These are phyloP conservation scores for Fraxinus anomala DNA, from an alignment of 257 asterid genomes.

Conservation along the genomic window DNA sequence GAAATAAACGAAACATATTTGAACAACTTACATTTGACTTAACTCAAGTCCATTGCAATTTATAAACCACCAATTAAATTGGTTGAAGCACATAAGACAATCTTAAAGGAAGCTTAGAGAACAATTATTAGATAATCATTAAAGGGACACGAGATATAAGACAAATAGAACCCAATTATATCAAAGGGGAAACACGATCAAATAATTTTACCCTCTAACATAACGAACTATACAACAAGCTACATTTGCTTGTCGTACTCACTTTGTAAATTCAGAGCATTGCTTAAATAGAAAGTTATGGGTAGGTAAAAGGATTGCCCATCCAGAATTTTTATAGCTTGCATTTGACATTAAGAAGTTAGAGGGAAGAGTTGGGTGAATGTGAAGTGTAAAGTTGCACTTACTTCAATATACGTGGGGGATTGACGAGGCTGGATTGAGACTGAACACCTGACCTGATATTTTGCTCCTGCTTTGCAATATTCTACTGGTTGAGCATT, in stretches of 20 bases:
- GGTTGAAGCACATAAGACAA: background rate
- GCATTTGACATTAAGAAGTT: background rate
- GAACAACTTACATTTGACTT: background rate
- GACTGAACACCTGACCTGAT: constrained; percentile 21
- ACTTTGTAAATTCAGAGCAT: background rate
- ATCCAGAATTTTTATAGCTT: background rate
- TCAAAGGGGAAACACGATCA: background rate
- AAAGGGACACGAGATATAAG: background rate
- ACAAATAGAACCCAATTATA: background rate
- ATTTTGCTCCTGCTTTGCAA: constrained; percentile 10
- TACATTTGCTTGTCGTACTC: background rate
- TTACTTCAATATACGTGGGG: constrained; percentile 12
- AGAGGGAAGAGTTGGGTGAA: background rate
- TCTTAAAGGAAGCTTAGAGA: background rate
- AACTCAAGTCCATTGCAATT: background rate
- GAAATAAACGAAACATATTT: too few relatives aligned
- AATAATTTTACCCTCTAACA: too few relatives aligned
- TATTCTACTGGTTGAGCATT: background rate
- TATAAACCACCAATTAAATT: background rate
- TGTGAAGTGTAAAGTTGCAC: background rate
- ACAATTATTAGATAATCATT: too few relatives aligned
- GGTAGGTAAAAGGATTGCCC: background rate
- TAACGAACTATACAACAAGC: background rate
- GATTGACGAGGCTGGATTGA: constrained; percentile 11
- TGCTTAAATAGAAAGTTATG: background rate